phyloP scores from a whole-genome alignment of 2,329 filamentous ascomycete genomes.

The Xylariaceae sp. region DNA sequence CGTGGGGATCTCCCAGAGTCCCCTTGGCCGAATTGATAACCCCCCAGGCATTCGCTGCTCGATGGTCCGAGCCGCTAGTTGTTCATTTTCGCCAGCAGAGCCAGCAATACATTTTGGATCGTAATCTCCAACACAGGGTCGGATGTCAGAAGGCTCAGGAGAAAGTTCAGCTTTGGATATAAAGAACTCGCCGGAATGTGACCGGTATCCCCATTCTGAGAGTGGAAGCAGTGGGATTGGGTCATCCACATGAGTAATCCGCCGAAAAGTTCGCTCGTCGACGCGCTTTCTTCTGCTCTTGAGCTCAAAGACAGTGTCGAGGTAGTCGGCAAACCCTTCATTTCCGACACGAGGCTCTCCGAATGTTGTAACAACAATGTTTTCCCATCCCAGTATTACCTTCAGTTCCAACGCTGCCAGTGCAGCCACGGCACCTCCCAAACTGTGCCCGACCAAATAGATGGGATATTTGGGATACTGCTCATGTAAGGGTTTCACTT shows the following conservation, averaged over 20 bases:
- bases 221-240: constrained; percentile 86
- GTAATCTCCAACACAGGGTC: constrained; percentile 64
- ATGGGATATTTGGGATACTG: constrained; percentile 68
- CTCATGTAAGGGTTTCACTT: constrained; percentile 54
- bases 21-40: constrained; percentile 20
- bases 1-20: constrained; percentile 56
- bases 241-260: constrained; percentile 82
- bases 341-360: constrained; percentile 76
- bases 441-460: constrained; percentile 81
- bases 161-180: constrained; percentile 70
- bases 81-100: constrained; percentile 36
- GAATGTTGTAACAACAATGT: constrained; percentile 80
- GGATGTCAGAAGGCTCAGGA: constrained; percentile 64
- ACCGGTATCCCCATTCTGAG: constrained; percentile 79
- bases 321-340: constrained; percentile 46
- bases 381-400: constrained; percentile 66
- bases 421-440: constrained; percentile 87
- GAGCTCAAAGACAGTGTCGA: constrained; percentile 50
- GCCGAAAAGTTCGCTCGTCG: constrained; percentile 53
- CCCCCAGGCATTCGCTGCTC: constrained; percentile 14
- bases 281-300: constrained; percentile 23
- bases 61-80: constrained; percentile 6
- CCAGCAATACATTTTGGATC: constrained; percentile 71
- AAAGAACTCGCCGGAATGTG: constrained; percentile 84
- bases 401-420: constrained; percentile 81